A percentile compares a stretch with the other conserved stretches of the same genome.
These are phyloP conservation scores for Chamaecrista fasciculata DNA, from an alignment of 306 rosid genomes.

Conservation along the genomic window DNA sequence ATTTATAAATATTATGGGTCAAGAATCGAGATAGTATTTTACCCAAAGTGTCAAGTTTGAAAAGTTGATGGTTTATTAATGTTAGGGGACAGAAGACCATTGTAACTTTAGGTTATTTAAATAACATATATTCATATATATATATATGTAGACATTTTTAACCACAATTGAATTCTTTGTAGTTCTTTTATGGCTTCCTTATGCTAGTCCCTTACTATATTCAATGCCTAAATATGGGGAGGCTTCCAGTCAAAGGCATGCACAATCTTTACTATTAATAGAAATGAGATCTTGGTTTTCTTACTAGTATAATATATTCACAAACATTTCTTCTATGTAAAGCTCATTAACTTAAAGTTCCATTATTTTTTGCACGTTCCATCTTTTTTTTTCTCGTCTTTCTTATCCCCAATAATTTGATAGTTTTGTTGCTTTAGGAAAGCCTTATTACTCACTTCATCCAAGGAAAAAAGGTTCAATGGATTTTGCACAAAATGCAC, in stretches of 20 bases:
- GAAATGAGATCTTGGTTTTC: too few species aligned
- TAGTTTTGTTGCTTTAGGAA: constrained; percentile 79
- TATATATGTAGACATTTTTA: not conserved
- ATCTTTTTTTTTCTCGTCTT: constrained; percentile 10
- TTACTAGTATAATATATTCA: too few species aligned
- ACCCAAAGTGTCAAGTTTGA: too few species aligned
- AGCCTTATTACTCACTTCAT: constrained; percentile 64
- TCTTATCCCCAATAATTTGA: constrained; percentile 19
- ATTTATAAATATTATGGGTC: too few species aligned
- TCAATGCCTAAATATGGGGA: constrained; percentile 91
- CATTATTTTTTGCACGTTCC: not conserved
- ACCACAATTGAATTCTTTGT: constrained; percentile 31
- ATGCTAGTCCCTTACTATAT: constrained; percentile 73
- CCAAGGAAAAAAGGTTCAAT: constrained; percentile 71
- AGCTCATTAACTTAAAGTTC: not conserved
- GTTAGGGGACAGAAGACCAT: too few species aligned
- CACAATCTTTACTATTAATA: constrained; percentile 10
- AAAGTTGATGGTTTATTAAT: too few species aligned
- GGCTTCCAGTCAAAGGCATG: constrained; percentile 94
- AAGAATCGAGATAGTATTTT: too few species aligned
- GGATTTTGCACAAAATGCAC: constrained; percentile 73
- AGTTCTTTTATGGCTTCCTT: constrained; percentile 96
- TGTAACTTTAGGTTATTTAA: too few species aligned
- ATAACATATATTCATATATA: too few species aligned
- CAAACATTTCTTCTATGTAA: not conserved